Percentiles rank a stretch among this genome's conserved stretches.
These are phyloP conservation scores for Cystobasidium pallidum DNA, from an alignment of 1,284 basidiomycete genomes.

Conservation along the genomic window DNA sequence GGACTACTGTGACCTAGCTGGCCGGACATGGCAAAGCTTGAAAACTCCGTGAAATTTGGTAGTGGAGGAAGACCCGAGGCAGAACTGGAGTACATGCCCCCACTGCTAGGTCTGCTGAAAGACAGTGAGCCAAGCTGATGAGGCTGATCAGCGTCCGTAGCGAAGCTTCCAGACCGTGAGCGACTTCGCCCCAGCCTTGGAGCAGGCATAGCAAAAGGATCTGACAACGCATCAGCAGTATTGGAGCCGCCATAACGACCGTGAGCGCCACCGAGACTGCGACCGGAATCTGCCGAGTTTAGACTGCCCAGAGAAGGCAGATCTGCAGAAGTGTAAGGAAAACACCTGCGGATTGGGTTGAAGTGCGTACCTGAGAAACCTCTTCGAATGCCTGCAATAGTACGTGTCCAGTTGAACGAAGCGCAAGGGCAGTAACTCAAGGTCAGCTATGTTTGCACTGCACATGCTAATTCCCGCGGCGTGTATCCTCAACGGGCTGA, in stretches of 20 bases:
- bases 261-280: background rate
- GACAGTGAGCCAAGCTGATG: background rate
- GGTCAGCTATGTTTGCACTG: no score
- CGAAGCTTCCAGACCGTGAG: constrained; percentile 5
- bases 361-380: background rate
- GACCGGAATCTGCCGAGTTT: background rate
- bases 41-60: background rate
- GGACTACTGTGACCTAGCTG: background rate
- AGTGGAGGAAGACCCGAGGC: background rate
- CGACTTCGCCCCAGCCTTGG: constrained; percentile 2
- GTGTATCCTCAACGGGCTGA: no score
- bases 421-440: no score
- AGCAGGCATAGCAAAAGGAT: constrained; percentile 9
- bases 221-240: constrained; percentile 17
- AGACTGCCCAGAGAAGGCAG: constrained; percentile 14
- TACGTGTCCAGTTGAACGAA: background rate
- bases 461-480: no score
- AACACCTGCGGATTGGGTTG: background rate
- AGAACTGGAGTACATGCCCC: background rate
- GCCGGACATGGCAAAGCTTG: background rate
- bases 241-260: background rate
- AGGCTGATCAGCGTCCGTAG: background rate
- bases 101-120: background rate
- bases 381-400: constrained; percentile 1
- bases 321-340: background rate